Evolutionary conservation across 2,329 filamentous ascomycete species (phyloP).

Genomic region (Pseudocercospora fijiensis): DNA sequence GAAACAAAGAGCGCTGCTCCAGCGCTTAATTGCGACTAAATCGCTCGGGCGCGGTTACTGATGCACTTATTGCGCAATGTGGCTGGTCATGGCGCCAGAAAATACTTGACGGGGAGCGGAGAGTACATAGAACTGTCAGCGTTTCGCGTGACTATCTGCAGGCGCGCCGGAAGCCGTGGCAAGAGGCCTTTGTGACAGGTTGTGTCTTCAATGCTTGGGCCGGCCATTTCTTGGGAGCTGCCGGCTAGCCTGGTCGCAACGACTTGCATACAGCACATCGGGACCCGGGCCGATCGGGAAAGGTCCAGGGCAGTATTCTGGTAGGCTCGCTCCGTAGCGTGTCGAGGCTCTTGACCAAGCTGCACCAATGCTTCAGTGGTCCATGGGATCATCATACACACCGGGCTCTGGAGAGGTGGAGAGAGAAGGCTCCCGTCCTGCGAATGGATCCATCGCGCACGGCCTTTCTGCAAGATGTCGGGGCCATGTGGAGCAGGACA

Average conservation of each 20-base stretch:
- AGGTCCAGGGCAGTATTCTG: constrained; percentile 33
- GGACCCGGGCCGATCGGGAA: constrained; percentile 35
- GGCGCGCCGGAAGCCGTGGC: constrained; percentile 26
- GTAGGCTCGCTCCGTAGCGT: constrained; percentile 28
- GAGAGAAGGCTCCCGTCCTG: constrained; percentile 24
- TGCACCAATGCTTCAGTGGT: constrained; percentile 30
- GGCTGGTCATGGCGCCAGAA: constrained; percentile 24
- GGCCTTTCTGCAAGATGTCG: constrained; percentile 26
- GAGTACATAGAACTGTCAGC: constrained; percentile 32
- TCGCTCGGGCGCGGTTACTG: constrained; percentile 22
- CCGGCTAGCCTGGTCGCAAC: constrained; percentile 28
- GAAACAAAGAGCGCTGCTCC: constrained; percentile 15
- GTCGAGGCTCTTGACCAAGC: constrained; percentile 17
- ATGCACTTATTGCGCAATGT: constrained; percentile 35
- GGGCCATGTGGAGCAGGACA: constrained; percentile 26
- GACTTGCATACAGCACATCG: constrained; percentile 33
- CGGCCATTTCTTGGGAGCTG: constrained; percentile 28
- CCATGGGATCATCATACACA: constrained; percentile 37
- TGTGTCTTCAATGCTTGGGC: constrained; percentile 22
- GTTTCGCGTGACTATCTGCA: constrained; percentile 35
- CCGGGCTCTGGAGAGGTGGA: constrained; percentile 30
- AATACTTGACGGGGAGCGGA: constrained; percentile 11
- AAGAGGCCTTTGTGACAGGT: constrained; percentile 35
- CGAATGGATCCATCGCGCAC: constrained; percentile 30
- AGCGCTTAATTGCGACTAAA: constrained; percentile 18